phyloP scores from a whole-genome alignment of 2,329 filamentous ascomycete genomes.

The Salinomyces thailandicus region DNA sequence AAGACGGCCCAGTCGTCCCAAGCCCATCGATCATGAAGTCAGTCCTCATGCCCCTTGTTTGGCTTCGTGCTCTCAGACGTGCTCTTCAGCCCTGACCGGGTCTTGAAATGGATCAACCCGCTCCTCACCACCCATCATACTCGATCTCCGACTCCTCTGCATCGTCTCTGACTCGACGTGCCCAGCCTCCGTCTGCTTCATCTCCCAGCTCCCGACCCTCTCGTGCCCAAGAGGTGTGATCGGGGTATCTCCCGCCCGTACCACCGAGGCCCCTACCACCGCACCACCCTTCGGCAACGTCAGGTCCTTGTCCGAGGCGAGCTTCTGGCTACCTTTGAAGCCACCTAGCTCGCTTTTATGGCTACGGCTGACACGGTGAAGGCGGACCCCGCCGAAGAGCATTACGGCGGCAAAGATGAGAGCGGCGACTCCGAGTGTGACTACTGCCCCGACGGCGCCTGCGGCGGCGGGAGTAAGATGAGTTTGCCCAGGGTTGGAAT shows the following conservation, averaged over 20 bases:
- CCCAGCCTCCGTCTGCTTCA: constrained; percentile 30
- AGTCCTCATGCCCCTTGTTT: too few species aligned
- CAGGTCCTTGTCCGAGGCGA: constrained; percentile 46
- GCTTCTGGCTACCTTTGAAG: constrained; percentile 46
- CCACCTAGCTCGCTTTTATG: constrained; percentile 37
- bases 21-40: too few species aligned
- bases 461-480: constrained; percentile 36
- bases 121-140: constrained; percentile 38
- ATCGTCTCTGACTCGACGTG: constrained; percentile 12
- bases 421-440: constrained; percentile 38
- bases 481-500: background rate
- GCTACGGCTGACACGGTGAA: constrained; percentile 28
- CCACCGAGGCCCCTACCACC: constrained; percentile 23
- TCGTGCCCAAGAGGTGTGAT: constrained; percentile 34
- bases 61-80: constrained; percentile 35
- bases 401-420: constrained; percentile 34
- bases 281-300: constrained; percentile 33
- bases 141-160: constrained; percentile 25
- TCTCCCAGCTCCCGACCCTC: constrained; percentile 48
- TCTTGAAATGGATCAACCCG: constrained; percentile 28
- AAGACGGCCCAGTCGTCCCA: too few species aligned
- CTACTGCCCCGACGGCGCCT: constrained; percentile 47
- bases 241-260: constrained; percentile 25
- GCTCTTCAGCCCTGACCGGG: constrained; percentile 39
- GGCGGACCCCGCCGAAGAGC: constrained; percentile 36